Evolutionary conservation across 441 rosid species (phyloP).

Genomic region (Brassica balearica): DNA sequence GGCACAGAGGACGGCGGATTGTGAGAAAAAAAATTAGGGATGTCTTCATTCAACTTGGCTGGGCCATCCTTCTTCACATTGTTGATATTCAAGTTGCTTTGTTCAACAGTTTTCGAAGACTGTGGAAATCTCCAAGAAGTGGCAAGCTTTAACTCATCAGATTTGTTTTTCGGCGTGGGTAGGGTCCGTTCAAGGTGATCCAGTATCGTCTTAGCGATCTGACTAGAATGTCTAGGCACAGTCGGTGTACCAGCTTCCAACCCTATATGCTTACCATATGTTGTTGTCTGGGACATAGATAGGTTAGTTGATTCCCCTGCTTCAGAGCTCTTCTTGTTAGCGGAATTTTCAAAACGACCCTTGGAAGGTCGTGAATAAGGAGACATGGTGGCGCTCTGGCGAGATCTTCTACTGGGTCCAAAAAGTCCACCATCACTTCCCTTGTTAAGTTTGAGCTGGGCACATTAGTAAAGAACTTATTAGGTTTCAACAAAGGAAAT

Average conservation of each 20-base stretch:
- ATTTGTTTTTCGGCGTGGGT: conserved; percentile 70
- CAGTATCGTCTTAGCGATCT: conserved; percentile 76
- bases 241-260: conserved; percentile 53
- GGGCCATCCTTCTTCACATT: conserved; percentile 43
- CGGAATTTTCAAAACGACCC: conserved; percentile 48
- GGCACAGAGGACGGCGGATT: conserved; percentile 43
- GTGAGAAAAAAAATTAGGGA: conserved; percentile 43
- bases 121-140: conserved; percentile 58
- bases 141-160: conserved; percentile 76
- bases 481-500: conserved; percentile 22
- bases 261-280: conserved; percentile 45
- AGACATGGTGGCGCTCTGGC: conserved; percentile 50
- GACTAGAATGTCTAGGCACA: conserved; percentile 78
- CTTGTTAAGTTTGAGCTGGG: conserved; percentile 47
- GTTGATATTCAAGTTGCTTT: conserved; percentile 45
- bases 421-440: conserved; percentile 59
- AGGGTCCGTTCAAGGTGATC: conserved; percentile 78
- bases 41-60: conserved; percentile 46
- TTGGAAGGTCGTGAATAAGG: conserved; percentile 48
- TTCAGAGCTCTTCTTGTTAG: conserved; percentile 52
- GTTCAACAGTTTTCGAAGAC: conserved; percentile 49
- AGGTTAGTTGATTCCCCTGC: conserved; percentile 51
- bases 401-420: conserved; percentile 74
- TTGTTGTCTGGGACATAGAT: conserved; percentile 44
- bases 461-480: conserved; percentile 32